Evolutionary conservation across 805 yeast species (phyloP), one percentile per base, ranked within the genome.

Genomic region (Kockiozyma suomiensis): DNA sequence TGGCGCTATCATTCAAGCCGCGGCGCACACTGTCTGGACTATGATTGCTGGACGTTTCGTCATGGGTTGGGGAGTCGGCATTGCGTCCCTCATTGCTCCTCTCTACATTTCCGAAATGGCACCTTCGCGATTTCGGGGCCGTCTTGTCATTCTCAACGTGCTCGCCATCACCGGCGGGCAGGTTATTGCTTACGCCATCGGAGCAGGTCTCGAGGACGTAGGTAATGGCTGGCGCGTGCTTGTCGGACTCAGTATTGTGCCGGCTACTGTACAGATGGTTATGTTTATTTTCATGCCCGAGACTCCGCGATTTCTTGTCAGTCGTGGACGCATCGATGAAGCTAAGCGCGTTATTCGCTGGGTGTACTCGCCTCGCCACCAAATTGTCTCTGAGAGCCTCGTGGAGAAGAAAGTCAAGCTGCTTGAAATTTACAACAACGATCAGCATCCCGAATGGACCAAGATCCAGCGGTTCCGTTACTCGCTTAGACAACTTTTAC

Each of bases 1-100:
- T 40, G 99, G 99, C 61, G 90, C 96, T 21, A 81, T 83, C 46
- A 77, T 92, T 60, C 99, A 93, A 76, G 83, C 94, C 59, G 88
- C 86, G 32, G 84, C 97, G 7, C 82, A 83, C 56, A 78, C 85
- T 3, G 86, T 90, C 61, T 90, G 97, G 96, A 85, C 87, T 47
- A 93, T 93, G 98, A 86, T 90, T 64, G 85, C 77, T 13, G 99
- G 98, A 46, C 82, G 98, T 72, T 86, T 94, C 66, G 79, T 93
- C 50, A 88, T 94, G 87, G 99, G 99, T 17, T 88, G 89, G 74
- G 98, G 97, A 68, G 97, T 93, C 28, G 99, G 99, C 67, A 82
- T 89, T 56, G 98, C 97, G 0, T 91, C 97, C 1, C 78, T 93
- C 55, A 87, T 90, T 57, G 90, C 98, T n/a, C 99, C 99, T 0